A percentile compares a stretch with the other conserved stretches of the same genome.
These are phyloP conservation scores for Carex sylvatica DNA, from an alignment of 202 grass and related monocot genomes.

Conservation along the genomic window DNA sequence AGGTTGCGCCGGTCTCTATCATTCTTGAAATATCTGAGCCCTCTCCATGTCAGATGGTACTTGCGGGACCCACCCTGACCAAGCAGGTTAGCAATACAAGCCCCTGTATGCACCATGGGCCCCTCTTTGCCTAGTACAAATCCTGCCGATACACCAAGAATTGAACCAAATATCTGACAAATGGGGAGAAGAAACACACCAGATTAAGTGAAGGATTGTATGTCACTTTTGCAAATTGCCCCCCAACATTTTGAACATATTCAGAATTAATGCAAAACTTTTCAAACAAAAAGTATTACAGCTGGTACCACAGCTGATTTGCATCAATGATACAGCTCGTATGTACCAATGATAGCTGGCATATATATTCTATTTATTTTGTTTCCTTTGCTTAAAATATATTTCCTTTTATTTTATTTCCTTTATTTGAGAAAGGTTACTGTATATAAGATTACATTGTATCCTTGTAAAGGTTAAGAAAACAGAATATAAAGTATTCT, in stretches of 20 bases:
- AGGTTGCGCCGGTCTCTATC: constrained; percentile 85
- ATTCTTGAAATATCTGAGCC: constrained; percentile 93
- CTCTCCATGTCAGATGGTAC: constrained; percentile 80
- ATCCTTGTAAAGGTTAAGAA: no score
- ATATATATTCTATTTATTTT: no score
- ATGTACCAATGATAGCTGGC: no score
- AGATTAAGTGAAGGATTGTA: neutral
- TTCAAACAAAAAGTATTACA: no score
- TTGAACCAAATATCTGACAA: constrained; percentile 85
- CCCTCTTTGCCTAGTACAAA: constrained; percentile 93
- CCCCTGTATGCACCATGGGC: constrained; percentile 92
- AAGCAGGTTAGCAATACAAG: constrained; percentile 87
- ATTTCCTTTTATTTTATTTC: no score
- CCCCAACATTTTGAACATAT: neutral
- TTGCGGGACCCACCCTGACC: constrained; percentile 94
- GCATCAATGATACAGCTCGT: no score
- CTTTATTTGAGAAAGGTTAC: no score
- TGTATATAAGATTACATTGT: no score
- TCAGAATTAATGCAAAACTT: neutral
- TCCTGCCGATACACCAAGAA: constrained; percentile 86
- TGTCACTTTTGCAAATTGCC: neutral
- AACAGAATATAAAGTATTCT: no score
- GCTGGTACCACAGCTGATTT: no score
- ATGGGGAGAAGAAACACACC: neutral
- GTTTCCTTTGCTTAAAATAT: no score